Evolutionary conservation across 441 rosid species (phyloP), one percentile per base, ranked within the genome.

Genomic region (Daphne laureola): DNA sequence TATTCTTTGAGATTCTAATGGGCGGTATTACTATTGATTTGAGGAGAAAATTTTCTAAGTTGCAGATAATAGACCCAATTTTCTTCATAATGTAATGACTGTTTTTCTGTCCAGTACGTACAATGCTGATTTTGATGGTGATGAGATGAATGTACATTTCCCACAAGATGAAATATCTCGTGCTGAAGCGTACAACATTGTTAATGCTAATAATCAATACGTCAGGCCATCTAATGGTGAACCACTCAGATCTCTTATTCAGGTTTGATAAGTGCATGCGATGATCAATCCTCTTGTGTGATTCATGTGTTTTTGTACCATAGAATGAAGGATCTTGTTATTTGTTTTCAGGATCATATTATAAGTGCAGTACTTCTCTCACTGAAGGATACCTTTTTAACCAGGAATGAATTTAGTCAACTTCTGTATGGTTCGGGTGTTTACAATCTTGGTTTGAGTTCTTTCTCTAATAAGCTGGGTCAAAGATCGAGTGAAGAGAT

Each of bases 141-240:
- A 94, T 80, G 99, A 94, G 80, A 94, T 94, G 95, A 94, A 94
- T 78, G 98, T 94, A 64, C 99, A 94, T 81, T 90, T 94, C 55
- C 98, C 99, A 48, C 99, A 94, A 90, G 99, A 94, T 81, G 96
- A 94, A 71, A 76, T 94, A 67, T 90, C 98, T 65, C 98, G 99
- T 53, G 88, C 99, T 50, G 99, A 94, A 81, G 99, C 83, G n/a
- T 94, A 90, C 79, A 87, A 90, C 77, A 86, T 94, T 65, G 99
- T 90, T 26, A 90, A 94, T 78, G 99, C 99, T 63, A 94, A 94
- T 69, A 84, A 94, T 64, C 99, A 94, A 67, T 94, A 87, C 73
- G 88, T 84, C 66, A 83, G 86, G 68, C 99, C 99, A 62, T 86
- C 98, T 35, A 87, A 82, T 71, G 99, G 96, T 21, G 90, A 84